Evolutionary conservation across 2,329 filamentous ascomycete genomes (phyloP), one percentile per base, ranked within the genome.

Genomic region (Rhinocladiella mackenziei): DNA sequence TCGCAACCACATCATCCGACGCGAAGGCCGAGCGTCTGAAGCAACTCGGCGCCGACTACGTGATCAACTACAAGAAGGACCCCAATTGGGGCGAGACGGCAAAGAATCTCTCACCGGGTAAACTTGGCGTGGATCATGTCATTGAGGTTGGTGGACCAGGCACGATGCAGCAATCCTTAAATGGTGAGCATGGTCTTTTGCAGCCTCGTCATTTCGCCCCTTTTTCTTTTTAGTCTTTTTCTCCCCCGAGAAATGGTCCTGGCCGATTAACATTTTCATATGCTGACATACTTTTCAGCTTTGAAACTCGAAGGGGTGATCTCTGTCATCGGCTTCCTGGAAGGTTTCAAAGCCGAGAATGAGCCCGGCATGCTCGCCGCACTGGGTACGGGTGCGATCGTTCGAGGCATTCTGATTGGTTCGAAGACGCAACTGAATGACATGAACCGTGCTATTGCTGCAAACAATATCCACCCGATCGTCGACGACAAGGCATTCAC

Each of bases 141-240:
- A 57, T 84, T 28, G 83, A 86, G 55, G 75, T 84, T n/a, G 82
- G 78, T 9, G 82, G 82, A 0, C 69, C 77, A 0, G 71, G 69
- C n/a, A 84, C 80, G 0, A 70, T 85, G 51, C 56, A 65, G 2
- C 71, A 82, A 58, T 73, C 70, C 2, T 63, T 83, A 29, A 72
- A 67, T 47, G 46, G 45, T 43, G 11, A 35, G 39, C 14, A 14
- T 10, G 23, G 11, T 9, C 10, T 5, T 28, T 11, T 18, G 11
- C 3, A n/a, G n/a, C n/a, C n/a, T n/a, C n/a, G n/a, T n/a, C n/a
- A n/a, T n/a, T n/a, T n/a, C n/a, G n/a, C n/a, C n/a, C n/a, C n/a
- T n/a, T n/a, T n/a, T n/a, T n/a, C n/a, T n/a, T n/a, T n/a, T n/a
- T n/a, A n/a, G n/a, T n/a, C 18, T 34, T 20, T 10, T 17, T 4